Percentiles rank a stretch among this genome's conserved stretches.
Conservation (phyloP, 1,284 basidiomycete genomes). For the Wolfiporia cocos region DNA sequence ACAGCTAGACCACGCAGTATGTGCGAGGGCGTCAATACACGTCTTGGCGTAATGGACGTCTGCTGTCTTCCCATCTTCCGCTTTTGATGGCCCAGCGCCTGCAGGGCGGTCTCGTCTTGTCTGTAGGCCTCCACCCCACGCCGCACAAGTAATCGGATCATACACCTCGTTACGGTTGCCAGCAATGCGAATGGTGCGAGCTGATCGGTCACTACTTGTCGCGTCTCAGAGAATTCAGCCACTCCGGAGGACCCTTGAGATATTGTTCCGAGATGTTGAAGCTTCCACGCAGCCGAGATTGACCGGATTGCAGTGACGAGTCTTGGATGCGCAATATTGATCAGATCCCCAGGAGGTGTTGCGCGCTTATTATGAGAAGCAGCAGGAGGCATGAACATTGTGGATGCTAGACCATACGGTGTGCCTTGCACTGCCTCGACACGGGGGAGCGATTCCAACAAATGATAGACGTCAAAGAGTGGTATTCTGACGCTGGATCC, state of each 20-base stretch:
- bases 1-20: conserved; percentile 27
- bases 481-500: conserved; percentile 14
- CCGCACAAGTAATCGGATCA: conserved; percentile 18
- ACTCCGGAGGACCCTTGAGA: not conserved
- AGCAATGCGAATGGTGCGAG: conserved; percentile 42
- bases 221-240: conserved; percentile 6
- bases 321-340: conserved; percentile 18
- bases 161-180: conserved; percentile 28
- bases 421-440: no score
- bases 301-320: conserved; percentile 17
- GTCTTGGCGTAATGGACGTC: conserved; percentile 7
- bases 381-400: no score
- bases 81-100: conserved; percentile 9
- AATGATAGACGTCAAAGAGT: conserved; percentile 17
- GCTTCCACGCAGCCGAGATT: conserved; percentile 11
- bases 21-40: conserved; percentile 31
- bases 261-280: conserved; percentile 4
- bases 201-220: conserved; percentile 26
- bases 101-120: conserved; percentile 20
- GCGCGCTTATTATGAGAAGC: no score
- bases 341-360: conserved; percentile 11
- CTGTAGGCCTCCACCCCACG: conserved; percentile 17
- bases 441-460: no score
- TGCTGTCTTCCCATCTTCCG: conserved; percentile 5
- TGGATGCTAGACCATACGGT: no score